Base-by-base conservation (phyloP, 805 yeast species). In the Vanderwaltozyma verrucispora region DNA sequence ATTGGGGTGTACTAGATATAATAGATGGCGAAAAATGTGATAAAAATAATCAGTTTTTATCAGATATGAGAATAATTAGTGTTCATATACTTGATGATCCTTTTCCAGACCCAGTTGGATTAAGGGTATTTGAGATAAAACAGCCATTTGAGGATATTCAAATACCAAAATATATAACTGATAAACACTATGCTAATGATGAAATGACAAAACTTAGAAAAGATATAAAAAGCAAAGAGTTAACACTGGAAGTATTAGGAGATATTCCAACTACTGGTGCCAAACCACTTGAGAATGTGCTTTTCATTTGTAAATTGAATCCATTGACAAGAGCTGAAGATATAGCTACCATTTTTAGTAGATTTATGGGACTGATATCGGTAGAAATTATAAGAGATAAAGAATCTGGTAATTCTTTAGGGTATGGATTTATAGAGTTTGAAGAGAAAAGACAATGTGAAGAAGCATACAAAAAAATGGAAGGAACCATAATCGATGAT, bases 371-470 rank as follows among this genome's bases (percentile, higher is more conserved):
- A 3, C 14, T 35, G 1, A 18, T 28, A 18, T 35, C 38, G 2
- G 33, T 25, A 11, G 38, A 35, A 26, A 25, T 35, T 2, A 18
- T 35, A 5, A 13, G 26, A 25, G 33, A 35, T 16, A 35, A 35
- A 30, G 30, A 30, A 18, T 24, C 38, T 10, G 38, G 38, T 5
- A 25, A 27, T 3, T 35, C 38, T 10, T 14, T 35, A 14, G 38
- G 38, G 1, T 35, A 35, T 35, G 38, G 38, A 6, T 35, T 35
- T n/a, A 35, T 35, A 16, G 38, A 35, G 24, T 35, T 30, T 19
- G 29, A 14, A 5, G 24, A 16, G 7, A 25, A 30, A 15, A 13
- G 11, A 4, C 26, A 33, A 4, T 28, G 27, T 18, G 38, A 30
- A 25, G 5, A 21, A 18, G 38, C 38, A n/a, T 35, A 35, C 14